Evolutionary conservation across 2,329 filamentous ascomycete genomes (phyloP).

Genomic region (Paecilomyces variotii): DNA sequence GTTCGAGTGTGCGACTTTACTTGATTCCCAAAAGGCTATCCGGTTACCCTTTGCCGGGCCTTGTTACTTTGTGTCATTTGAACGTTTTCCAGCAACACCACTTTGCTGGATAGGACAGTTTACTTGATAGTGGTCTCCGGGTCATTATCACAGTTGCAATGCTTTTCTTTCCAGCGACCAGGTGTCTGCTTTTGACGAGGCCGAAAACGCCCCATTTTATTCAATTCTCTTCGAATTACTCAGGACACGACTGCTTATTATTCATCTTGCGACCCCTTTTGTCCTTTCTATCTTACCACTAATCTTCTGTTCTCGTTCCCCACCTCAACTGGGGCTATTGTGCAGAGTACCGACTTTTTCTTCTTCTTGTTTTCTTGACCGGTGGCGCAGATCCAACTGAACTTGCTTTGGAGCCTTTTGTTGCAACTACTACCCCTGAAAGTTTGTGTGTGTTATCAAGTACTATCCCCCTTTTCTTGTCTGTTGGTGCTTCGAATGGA

Average conservation of each 20-base stretch:
- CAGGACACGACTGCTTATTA: conserved; percentile 1
- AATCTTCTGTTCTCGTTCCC: background rate
- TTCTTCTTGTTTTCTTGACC: conserved; percentile 8
- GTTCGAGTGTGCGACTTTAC: conserved; percentile 1
- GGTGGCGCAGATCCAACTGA: conserved; percentile 10
- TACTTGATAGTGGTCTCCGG: background rate
- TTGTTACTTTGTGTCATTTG: background rate
- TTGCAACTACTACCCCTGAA: conserved; percentile 2
- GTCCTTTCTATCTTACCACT: conserved; percentile 1
- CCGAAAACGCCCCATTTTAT: background rate
- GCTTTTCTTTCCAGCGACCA: background rate
- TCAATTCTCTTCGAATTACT: background rate
- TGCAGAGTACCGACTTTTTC: conserved; percentile 3
- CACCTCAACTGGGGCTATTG: background rate
- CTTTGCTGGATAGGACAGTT: background rate
- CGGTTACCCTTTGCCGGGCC: background rate
- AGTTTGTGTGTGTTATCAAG: background rate
- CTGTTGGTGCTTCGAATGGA: conserved; percentile 5
- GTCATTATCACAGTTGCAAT: background rate
- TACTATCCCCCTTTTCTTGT: conserved; percentile 9
- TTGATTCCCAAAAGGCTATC: background rate
- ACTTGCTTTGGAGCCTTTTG: conserved; percentile 10
- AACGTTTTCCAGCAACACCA: background rate
- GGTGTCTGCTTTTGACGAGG: conserved; percentile 1
- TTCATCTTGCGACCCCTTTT: background rate